Base-by-base conservation (phyloP, 106 monocot species). In the Alisma plantagoaquatica region DNA sequence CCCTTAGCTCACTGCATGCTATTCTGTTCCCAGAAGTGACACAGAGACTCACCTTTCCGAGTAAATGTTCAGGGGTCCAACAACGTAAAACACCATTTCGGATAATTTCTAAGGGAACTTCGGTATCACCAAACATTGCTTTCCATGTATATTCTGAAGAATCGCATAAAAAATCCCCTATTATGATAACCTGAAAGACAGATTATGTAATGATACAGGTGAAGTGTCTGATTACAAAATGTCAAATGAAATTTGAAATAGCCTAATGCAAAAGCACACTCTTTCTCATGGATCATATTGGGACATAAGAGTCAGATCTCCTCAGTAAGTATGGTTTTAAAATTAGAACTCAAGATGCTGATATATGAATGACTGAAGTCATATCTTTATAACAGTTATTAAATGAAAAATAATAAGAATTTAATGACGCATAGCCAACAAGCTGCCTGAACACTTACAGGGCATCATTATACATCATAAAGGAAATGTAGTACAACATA, bases 21-120 rank as follows among this genome's bases (percentile, higher is more conserved):
- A 75, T 67, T 51, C 75, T 61, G 48, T 88, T 79, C 11, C 73
- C 60, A 55, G 61, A 77, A 27, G 78, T 88, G 33, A 88, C 19
- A 28, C 72, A 88, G 24, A 82, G 26, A 26, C 45, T 56, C 10
- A 82, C 78, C 28, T 66, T 78, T 16, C 78, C 87, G 24, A 62
- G 30, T 31, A 35, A 38, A 67, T 70, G 72, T 20, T 62, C 60
- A 46, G 87, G 87, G 59, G 82, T 42, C 19, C 67, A 41, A 60
- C 87, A 88, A 31, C 75, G 58, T 5, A 88, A 27, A 21, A 88
- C 82, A 41, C 87, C 87, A 56, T 70, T 43, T 51, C 78, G 87
- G 56, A 88, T 47, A 35, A 82, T 75, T 48, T 88, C 70, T 23
- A 47, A 29, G 33, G 87, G 78, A 57, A 82, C 82, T 69, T 78